Evolutionary conservation across 2,329 filamentous ascomycete genomes (phyloP).

Genomic region (Cytospora leucostoma): DNA sequence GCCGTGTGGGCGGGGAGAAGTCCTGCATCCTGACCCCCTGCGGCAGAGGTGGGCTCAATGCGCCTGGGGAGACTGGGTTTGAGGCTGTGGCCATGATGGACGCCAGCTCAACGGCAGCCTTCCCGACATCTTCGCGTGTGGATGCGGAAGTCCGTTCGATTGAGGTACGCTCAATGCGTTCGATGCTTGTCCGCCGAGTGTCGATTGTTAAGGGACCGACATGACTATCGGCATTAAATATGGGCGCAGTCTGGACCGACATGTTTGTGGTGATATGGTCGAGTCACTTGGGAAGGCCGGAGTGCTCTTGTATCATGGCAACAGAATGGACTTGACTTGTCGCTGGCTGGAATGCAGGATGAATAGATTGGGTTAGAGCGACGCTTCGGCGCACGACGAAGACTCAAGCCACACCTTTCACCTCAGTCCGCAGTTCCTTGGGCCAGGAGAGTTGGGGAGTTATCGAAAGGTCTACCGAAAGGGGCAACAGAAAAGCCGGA

Average conservation of each 20-base stretch:
- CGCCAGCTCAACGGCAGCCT: slow-evolving; percentile 45
- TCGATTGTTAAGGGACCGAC: slow-evolving; percentile 35
- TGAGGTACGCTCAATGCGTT: slow-evolving; percentile 29
- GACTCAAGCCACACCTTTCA: not conserved
- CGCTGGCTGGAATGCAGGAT: slow-evolving; percentile 9
- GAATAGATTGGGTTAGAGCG: not conserved
- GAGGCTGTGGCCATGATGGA: slow-evolving; percentile 51
- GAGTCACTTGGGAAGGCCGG: slow-evolving; percentile 21
- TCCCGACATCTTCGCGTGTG: slow-evolving; percentile 40
- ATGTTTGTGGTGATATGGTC: slow-evolving; percentile 28
- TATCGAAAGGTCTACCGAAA: no score
- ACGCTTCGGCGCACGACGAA: not conserved
- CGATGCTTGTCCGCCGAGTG: slow-evolving; percentile 30
- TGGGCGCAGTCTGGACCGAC: slow-evolving; percentile 29
- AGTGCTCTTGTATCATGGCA: slow-evolving; percentile 25
- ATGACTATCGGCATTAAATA: slow-evolving; percentile 31
- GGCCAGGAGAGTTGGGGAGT: no score
- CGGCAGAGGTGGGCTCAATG: slow-evolving; percentile 53
- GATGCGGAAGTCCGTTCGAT: slow-evolving; percentile 31
- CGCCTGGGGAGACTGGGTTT: slow-evolving; percentile 57
- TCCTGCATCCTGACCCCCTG: slow-evolving; percentile 47
- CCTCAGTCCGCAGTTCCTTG: no score
- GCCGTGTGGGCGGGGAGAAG: slow-evolving; percentile 53
- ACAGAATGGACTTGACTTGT: not conserved
- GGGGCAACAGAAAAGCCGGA: no score